Evolutionary conservation across 2,329 filamentous ascomycete genomes (phyloP).

Genomic region (Scedosporium minutisporum): DNA sequence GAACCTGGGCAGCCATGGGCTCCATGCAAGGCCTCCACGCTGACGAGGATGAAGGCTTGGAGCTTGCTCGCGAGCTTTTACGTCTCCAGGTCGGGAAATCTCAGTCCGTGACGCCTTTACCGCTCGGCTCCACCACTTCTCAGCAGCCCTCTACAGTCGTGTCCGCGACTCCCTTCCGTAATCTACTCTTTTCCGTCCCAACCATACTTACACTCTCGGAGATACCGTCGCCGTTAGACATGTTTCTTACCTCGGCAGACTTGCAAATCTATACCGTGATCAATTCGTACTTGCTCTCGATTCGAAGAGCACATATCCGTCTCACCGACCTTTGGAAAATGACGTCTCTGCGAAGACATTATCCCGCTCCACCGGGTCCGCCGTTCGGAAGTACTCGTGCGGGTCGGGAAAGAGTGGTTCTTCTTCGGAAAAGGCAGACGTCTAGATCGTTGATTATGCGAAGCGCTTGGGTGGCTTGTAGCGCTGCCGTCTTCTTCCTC

Average conservation of each 20-base stretch:
- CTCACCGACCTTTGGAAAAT: constrained; percentile 82
- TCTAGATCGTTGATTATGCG: constrained; percentile 59
- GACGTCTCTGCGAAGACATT: constrained; percentile 64
- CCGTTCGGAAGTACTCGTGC: constrained; percentile 51
- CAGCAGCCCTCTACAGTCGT: constrained; percentile 23
- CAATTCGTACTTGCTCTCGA: constrained; percentile 76
- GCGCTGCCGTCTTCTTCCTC: constrained; percentile 79
- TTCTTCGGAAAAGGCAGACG: constrained; percentile 55
- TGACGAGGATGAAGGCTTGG: constrained; percentile 74
- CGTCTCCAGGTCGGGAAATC: constrained; percentile 54
- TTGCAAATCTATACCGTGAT: constrained; percentile 73
- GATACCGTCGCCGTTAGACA: constrained; percentile 70
- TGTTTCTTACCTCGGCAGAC: constrained; percentile 73
- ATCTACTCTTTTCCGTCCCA: constrained; percentile 71
- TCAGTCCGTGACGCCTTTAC: constrained; percentile 26
- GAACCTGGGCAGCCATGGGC: constrained; percentile 73
- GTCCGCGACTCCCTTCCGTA: constrained; percentile 56
- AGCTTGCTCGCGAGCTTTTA: constrained; percentile 70
- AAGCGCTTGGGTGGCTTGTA: constrained; percentile 81
- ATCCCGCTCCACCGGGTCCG: constrained; percentile 61
- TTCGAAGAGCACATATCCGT: constrained; percentile 76
- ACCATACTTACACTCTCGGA: constrained; percentile 60
- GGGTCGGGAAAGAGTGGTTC: constrained; percentile 49
- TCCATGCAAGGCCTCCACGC: constrained; percentile 59
- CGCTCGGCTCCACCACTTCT: constrained; percentile 22